Percentiles rank a stretch among this genome's conserved stretches.
These are phyloP conservation scores for Solanum infundibuliforme DNA, from an alignment of 257 asterid genomes.

Conservation along the genomic window DNA sequence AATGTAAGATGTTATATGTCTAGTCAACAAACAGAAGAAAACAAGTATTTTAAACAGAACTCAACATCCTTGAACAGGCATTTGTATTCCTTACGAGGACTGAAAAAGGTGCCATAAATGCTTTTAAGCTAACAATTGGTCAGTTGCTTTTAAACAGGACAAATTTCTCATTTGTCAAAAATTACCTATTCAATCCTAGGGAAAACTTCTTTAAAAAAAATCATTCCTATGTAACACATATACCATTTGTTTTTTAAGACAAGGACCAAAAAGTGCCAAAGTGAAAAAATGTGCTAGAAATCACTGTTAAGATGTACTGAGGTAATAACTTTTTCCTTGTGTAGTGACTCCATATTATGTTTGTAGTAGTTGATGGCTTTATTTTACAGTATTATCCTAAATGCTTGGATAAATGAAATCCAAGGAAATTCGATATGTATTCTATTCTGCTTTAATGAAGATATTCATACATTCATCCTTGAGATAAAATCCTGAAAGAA, in stretches of 20 bases:
- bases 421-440: background rate
- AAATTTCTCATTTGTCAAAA: background rate
- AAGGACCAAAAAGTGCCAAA: background rate
- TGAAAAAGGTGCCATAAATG: background rate
- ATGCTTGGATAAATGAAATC: background rate
- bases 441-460: background rate
- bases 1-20: constrained; percentile 8
- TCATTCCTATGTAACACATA: background rate
- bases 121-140: background rate
- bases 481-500: background rate
- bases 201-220: background rate
- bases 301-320: background rate
- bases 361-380: background rate
- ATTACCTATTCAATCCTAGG: background rate
- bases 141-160: background rate
- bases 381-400: background rate
- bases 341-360: background rate
- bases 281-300: background rate
- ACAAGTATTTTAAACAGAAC: constrained; percentile 2
- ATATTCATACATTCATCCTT: background rate
- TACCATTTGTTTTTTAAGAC: background rate
- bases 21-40: constrained; percentile 2
- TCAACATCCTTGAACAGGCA: background rate
- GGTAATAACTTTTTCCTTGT: background rate
- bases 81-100: background rate